Evolutionary conservation across 371 early-diverging fungal species (phyloP).

Genomic region (Polyrhizophydium stewartii): DNA sequence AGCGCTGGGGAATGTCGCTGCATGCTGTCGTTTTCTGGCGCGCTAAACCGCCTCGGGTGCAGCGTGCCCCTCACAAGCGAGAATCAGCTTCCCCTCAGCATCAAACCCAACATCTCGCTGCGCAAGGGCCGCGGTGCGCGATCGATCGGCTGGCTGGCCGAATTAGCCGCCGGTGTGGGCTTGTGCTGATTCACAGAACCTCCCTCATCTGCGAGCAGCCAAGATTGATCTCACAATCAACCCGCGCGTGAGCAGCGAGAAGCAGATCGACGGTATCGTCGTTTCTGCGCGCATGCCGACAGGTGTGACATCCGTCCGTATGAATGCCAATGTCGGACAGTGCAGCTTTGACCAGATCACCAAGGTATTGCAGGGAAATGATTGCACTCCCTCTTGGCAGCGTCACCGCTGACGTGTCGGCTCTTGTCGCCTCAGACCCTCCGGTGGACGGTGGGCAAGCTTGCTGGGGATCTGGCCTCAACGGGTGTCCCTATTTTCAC

Average conservation of each 20-base stretch:
- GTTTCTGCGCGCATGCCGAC: conserved; percentile 62
- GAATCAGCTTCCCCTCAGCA: conserved; percentile 50
- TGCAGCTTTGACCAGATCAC: conserved; percentile 65
- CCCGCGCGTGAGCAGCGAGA: conserved; percentile 62
- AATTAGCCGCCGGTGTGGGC: too few relatives aligned
- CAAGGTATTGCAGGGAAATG: conserved; percentile 35
- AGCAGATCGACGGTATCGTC: conserved; percentile 61
- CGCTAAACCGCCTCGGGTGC: neutral
- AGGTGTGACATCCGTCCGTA: conserved; percentile 13
- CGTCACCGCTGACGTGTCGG: neutral
- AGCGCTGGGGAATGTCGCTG: too few relatives aligned
- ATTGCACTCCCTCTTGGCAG: too few relatives aligned
- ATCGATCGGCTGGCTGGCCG: too few relatives aligned
- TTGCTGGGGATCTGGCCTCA: conserved; percentile 27
- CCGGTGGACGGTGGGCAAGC: conserved; percentile 65
- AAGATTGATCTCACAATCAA: conserved; percentile 65
- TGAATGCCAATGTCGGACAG: conserved; percentile 52
- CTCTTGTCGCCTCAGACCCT: conserved; percentile 33
- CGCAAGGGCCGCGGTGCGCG: conserved; percentile 44
- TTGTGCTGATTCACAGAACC: too few relatives aligned
- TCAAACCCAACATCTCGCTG: conserved; percentile 58
- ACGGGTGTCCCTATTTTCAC: conserved; percentile 49
- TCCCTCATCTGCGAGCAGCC: conserved; percentile 30
- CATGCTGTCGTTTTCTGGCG: too few relatives aligned
- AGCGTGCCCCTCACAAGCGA: conserved; percentile 7